phyloP scores from a whole-genome alignment of 768 basidiomycete species.

The Pholiota molesta region DNA sequence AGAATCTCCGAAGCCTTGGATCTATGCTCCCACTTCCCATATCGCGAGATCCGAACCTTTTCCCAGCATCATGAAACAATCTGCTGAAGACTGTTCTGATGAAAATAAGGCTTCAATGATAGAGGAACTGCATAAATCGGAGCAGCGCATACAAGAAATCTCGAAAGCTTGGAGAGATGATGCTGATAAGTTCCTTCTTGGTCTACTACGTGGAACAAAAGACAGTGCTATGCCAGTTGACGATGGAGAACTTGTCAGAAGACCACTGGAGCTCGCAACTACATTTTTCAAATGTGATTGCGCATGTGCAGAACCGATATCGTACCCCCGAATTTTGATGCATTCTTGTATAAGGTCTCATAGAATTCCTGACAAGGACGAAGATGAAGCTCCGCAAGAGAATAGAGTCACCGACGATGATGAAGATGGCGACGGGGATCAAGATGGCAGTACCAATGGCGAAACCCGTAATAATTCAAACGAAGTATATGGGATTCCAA shows the following conservation, averaged over 20 bases:
- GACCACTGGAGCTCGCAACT: constrained; percentile 29
- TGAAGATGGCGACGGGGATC: constrained; percentile 2
- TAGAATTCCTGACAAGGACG: constrained; percentile 7
- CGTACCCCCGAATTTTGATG: constrained; percentile 33
- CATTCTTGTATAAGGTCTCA: constrained; percentile 26
- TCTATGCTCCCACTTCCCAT: constrained; percentile 19
- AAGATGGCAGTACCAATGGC: not conserved
- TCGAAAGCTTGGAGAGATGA: constrained; percentile 25
- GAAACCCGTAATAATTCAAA: not conserved
- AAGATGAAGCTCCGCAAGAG: constrained; percentile 7
- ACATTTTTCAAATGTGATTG: constrained; percentile 35
- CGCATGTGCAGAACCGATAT: constrained; percentile 30
- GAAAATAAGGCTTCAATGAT: not conserved
- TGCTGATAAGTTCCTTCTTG: constrained; percentile 20
- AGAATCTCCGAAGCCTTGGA: constrained; percentile 1
- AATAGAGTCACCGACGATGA: not conserved
- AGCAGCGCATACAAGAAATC: constrained; percentile 11
- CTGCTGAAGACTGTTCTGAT: not conserved
- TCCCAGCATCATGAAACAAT: constrained; percentile 23
- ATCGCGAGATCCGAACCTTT: constrained; percentile 25
- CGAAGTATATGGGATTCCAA: constrained; percentile 3
- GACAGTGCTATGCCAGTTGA: not conserved
- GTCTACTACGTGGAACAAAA: constrained; percentile 17
- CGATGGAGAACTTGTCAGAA: constrained; percentile 1
- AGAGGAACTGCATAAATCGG: constrained; percentile 13